Percentiles rank a stretch among this genome's conserved stretches.
phyloP scores from a whole-genome alignment of 1,139 yeast species.

The Candida buenavistaensis region DNA sequence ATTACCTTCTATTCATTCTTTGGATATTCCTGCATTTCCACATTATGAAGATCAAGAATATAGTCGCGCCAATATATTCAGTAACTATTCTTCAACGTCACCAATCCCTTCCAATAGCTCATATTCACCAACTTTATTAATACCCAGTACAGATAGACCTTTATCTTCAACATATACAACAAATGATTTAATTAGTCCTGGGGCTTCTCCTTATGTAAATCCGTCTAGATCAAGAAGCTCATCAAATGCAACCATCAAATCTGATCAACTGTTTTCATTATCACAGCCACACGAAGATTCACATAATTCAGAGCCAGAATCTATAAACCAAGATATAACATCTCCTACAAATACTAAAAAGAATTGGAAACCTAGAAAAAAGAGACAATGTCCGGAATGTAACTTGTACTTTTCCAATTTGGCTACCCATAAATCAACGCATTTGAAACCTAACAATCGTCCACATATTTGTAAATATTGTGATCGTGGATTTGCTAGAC shows the following conservation, averaged over 20 bases:
- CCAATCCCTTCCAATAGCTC: constrained; percentile 7
- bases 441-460: constrained; percentile 67
- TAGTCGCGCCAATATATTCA: constrained; percentile 1
- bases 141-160: constrained; percentile 7
- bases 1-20: constrained; percentile 19
- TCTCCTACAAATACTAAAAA: constrained; percentile 14
- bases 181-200: constrained; percentile 10
- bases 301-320: neutral
- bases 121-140: constrained; percentile 12
- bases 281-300: too few species aligned
- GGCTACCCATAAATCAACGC: constrained; percentile 85
- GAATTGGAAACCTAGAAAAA: constrained; percentile 58
- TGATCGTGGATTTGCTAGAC: constrained; percentile 81
- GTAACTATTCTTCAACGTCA: constrained; percentile 3
- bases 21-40: constrained; percentile 16
- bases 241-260: constrained; percentile 10
- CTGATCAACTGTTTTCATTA: constrained; percentile 3
- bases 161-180: constrained; percentile 2
- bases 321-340: constrained; percentile 2
- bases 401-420: constrained; percentile 72
- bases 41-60: constrained; percentile 9
- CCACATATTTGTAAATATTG: constrained; percentile 81
- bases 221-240: constrained; percentile 12
- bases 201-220: constrained; percentile 11
- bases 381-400: constrained; percentile 85